Base-by-base conservation (phyloP, 768 basidiomycete genomes). In the Nidularia pulvinata region DNA sequence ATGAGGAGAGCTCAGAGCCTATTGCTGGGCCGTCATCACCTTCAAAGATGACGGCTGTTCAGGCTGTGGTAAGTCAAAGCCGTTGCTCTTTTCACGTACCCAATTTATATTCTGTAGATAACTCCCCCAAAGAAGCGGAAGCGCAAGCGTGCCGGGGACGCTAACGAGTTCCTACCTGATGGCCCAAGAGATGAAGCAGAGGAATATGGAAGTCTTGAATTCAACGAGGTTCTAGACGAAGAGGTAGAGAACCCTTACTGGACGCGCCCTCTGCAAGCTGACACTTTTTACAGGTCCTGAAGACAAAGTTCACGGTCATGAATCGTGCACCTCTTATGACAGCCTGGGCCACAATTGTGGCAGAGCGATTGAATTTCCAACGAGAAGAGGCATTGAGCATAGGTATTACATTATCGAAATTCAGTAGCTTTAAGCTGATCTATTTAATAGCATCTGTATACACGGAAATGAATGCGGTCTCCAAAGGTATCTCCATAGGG, bases 261-360 rank as follows among this genome's bases (percentile, higher is more conserved):
- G 32, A 32, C 10, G 11, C 14, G 39, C 5, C 25, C 11, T 22
- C 30, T 43, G 44, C 46, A 35, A 36, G 30, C n/a, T 49, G 32
- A 52, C n/a, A 3, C 45, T 45, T 55, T 32, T 11, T 22, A 30
- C 54, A 93, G 91, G 66, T 76, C 6, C 75, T 97, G 43, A 74
- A 67, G 56, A 69, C 67, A 16, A 88, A 92, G 58, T 77, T 74
- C 6, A 77, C 83, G 16, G 78, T 93, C 16, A 80, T 92, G 45
- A 98, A 98, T 68, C 86, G 96, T 22, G 95, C 96, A 1, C 96
- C 96, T 0, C 78, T 98, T 45, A 91, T 98, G 91, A 94, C 88
- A 52, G 93, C 90, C 1, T 98, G 96, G 96, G 85, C 93, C 2
- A 89, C 81, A 49, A 70, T 93, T 34, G 91, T 98, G 30, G 89